A percentile compares a stretch with the other conserved stretches of the same genome.
Conservation (phyloP, 2,329 filamentous ascomycete genomes). For the Parafenestella ontariensis region DNA sequence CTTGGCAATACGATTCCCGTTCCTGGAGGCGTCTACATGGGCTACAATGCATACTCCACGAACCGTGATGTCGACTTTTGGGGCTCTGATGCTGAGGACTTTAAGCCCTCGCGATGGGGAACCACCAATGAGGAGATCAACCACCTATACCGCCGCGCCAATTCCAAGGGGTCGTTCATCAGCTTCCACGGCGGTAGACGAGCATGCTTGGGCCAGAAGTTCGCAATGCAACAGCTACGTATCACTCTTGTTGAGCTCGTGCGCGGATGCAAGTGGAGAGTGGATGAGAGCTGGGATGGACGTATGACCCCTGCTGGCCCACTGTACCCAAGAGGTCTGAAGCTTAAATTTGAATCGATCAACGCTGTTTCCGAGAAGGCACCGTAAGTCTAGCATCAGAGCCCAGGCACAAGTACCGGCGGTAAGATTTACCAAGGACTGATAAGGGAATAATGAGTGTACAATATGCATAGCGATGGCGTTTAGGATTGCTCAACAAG, state of each 20-base stretch:
- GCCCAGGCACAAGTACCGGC: neutral
- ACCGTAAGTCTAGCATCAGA: neutral
- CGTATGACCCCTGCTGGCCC: conserved; percentile 37
- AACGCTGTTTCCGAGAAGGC: neutral
- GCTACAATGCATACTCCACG: conserved; percentile 39
- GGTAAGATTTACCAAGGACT: neutral
- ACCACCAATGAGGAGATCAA: conserved; percentile 45
- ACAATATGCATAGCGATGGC: neutral
- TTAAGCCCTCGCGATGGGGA: conserved; percentile 53
- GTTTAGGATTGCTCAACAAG: neutral
- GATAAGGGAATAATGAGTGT: neutral
- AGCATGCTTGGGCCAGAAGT: conserved; percentile 52
- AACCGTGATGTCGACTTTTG: conserved; percentile 36
- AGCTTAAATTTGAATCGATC: conserved; percentile 25
- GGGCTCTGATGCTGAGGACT: conserved; percentile 42
- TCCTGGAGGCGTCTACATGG: conserved; percentile 31
- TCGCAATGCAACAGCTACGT: conserved; percentile 50
- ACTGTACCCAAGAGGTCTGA: conserved; percentile 26
- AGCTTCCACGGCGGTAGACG: conserved; percentile 53
- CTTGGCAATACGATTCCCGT: conserved; percentile 30
- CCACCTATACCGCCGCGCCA: conserved; percentile 44
- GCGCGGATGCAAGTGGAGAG: conserved; percentile 29
- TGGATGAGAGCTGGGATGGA: conserved; percentile 35
- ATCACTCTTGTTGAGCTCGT: conserved; percentile 42
- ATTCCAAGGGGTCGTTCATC: conserved; percentile 51